These are phyloP conservation scores for Cystobasidiaceae sp. DNA, from an alignment of 1,284 basidiomycete species.

Conservation along the genomic window DNA sequence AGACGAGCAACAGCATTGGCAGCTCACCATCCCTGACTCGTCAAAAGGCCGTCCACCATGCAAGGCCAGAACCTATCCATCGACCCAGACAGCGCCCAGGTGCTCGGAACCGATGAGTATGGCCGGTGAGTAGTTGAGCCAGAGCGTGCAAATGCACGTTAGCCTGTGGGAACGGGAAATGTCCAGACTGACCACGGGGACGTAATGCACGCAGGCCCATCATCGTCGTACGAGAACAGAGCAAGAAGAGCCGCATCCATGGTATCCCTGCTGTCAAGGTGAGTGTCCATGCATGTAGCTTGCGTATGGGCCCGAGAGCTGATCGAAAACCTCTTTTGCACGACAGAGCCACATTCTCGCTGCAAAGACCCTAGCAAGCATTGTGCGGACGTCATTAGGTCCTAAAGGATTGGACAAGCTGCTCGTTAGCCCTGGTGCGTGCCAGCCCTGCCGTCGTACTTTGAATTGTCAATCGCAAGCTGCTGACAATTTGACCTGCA, in stretches of 20 bases:
- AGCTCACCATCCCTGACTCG: too few relatives aligned
- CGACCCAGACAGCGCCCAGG: too few relatives aligned
- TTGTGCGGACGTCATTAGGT: slow-evolving; percentile 89
- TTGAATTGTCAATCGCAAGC: neutral
- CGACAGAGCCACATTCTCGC: slow-evolving; percentile 88
- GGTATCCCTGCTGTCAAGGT: slow-evolving; percentile 96
- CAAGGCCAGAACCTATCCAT: too few relatives aligned
- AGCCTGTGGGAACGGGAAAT: too few relatives aligned
- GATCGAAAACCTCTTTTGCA: slow-evolving; percentile 15
- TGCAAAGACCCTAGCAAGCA: slow-evolving; percentile 86
- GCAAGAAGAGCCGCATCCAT: slow-evolving; percentile 87
- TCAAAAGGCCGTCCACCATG: too few relatives aligned
- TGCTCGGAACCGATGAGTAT: too few relatives aligned
- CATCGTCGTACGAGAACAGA: slow-evolving; percentile 86
- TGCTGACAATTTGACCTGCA: neutral
- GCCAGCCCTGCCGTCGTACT: neutral
- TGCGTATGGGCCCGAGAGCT: neutral
- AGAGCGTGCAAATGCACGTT: too few relatives aligned
- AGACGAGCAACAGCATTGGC: too few relatives aligned
- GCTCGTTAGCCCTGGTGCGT: slow-evolving; percentile 57
- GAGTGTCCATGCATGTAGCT: neutral
- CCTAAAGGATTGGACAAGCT: slow-evolving; percentile 97
- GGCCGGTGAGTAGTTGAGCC: too few relatives aligned
- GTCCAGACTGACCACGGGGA: too few relatives aligned
- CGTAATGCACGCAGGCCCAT: slow-evolving; percentile 91